phyloP scores from a whole-genome alignment of 805 yeast genomes.

The Wickerhamiella azymoides region DNA sequence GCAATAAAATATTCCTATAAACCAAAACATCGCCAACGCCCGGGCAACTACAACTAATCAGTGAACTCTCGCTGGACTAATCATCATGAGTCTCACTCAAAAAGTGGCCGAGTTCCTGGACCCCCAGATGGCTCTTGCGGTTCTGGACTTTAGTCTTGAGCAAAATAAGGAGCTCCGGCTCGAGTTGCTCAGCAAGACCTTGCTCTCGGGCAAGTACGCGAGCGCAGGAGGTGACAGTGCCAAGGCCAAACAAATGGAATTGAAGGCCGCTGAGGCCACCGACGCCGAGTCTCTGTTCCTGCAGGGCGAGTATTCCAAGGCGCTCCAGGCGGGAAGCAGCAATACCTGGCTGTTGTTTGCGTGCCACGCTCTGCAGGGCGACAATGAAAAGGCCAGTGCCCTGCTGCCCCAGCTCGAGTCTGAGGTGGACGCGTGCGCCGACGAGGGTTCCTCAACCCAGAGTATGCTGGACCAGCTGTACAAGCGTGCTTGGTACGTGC shows the following conservation, averaged over 20 bases:
- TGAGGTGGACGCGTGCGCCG: constrained; percentile 36
- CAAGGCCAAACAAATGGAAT: constrained; percentile 24
- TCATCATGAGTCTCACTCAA: constrained; percentile 28
- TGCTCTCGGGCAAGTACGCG: constrained; percentile 5
- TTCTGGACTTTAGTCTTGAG: constrained; percentile 34
- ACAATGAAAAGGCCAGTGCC: constrained; percentile 38
- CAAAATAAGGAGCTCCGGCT: constrained; percentile 16
- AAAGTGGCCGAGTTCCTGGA: constrained; percentile 46
- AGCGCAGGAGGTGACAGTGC: constrained; percentile 15
- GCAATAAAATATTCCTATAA: background rate
- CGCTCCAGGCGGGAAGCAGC: constrained; percentile 10
- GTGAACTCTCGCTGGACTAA: background rate
- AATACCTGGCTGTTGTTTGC: constrained; percentile 50
- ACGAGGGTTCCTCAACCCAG: background rate
- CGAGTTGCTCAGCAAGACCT: constrained; percentile 4
- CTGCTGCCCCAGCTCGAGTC: constrained; percentile 31
- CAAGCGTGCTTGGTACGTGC: constrained; percentile 54
- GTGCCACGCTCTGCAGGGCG: constrained; percentile 39
- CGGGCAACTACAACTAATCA: background rate
- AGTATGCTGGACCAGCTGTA: constrained; percentile 45
- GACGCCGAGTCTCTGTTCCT: constrained; percentile 30
- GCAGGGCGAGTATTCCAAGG: constrained; percentile 30
- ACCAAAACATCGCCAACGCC: background rate
- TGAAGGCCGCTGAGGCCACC: background rate
- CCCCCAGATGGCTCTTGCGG: constrained; percentile 43